Base-by-base conservation (phyloP, 2,329 filamentous ascomycete genomes). In the Alternaria triticina region DNA sequence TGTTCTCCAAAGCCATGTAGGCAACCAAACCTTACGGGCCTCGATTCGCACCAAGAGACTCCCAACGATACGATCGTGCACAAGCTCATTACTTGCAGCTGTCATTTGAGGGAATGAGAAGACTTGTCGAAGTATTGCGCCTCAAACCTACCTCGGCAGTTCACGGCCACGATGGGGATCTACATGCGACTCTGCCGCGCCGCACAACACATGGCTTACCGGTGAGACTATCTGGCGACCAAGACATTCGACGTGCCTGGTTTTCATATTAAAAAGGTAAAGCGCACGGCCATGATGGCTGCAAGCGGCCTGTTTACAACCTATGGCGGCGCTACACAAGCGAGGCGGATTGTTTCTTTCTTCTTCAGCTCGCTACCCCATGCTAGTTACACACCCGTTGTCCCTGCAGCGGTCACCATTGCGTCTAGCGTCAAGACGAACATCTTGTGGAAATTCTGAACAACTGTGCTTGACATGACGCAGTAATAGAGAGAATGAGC, bases 281-380 rank as follows among this genome's bases (percentile, higher is more conserved):
- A 45, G 45, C 28, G 50, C n/a, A 23, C 25, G 51, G 30, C 28
- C 45, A 7, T 25, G 36, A 36, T 52, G 30, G 28, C 13, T 52
- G 28, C 30, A 22, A 1, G 57, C 54, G 51, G 57, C 57, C 47
- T 33, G 7, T 11, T n/a, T n/a, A 33, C 27, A 50, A 30, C 60
- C 60, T 56, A 63, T 60, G 28, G 59, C 7, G 17, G n/a, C 20
- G 25, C 22, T 28, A 28, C 10, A 33, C 33, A 63, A 54, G 57
- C 45, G 57, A 46, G 28, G 20, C 47, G 33, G 33, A 23, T 40
- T 51, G 40, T 56, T 50, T 20, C 33, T 54, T 59, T 33, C 54
- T 46, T 46, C 46, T 47, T 46, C 61, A 55, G 50, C 61, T 63
- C 61, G 61, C 61, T 55, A 55, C 58, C 49, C 61, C 61, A 52